Conservation (phyloP, 768 basidiomycete genomes). For the Collybiopsis confluens region DNA sequence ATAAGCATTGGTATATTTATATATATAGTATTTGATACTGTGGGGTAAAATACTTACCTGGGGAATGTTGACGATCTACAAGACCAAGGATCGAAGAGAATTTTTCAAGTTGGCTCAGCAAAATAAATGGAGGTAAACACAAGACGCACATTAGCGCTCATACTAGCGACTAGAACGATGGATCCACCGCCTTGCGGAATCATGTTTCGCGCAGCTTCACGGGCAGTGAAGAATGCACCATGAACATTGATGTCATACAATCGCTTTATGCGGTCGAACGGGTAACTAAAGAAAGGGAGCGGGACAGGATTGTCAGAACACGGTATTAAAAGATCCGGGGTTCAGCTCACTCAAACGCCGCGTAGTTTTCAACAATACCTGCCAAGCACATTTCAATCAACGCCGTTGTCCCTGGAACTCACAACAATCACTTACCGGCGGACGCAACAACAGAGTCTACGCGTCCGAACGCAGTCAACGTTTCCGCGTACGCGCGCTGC, state of each 20-base stretch:
- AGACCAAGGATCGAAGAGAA: constrained; percentile 5
- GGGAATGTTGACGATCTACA: constrained; percentile 87
- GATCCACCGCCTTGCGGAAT: constrained; percentile 74
- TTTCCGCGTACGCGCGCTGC: constrained; percentile 60
- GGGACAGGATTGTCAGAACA: not conserved
- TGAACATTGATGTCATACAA: constrained; percentile 93
- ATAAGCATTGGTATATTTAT: not conserved
- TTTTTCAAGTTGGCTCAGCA: constrained; percentile 8
- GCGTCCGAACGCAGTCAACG: constrained; percentile 62
- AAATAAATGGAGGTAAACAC: constrained; percentile 9
- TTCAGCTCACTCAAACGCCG: constrained; percentile 70
- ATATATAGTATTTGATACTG: too few species aligned
- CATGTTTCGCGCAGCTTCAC: constrained; percentile 92
- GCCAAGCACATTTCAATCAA: constrained; percentile 8
- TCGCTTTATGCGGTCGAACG: constrained; percentile 76
- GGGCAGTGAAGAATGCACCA: constrained; percentile 92
- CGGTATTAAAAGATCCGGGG: constrained; percentile 2
- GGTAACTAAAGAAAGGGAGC: constrained; percentile 51
- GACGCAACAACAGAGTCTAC: constrained; percentile 85
- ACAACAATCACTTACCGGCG: constrained; percentile 72
- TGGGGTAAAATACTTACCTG: constrained; percentile 45
- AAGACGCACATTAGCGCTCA: constrained; percentile 78
- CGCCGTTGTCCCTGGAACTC: too few species aligned
- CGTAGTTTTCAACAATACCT: constrained; percentile 87
- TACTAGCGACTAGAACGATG: constrained; percentile 84